Evolutionary conservation across 2,329 filamentous ascomycete species (phyloP).

Genomic region (Pseudovirgaria hyperparasitica): DNA sequence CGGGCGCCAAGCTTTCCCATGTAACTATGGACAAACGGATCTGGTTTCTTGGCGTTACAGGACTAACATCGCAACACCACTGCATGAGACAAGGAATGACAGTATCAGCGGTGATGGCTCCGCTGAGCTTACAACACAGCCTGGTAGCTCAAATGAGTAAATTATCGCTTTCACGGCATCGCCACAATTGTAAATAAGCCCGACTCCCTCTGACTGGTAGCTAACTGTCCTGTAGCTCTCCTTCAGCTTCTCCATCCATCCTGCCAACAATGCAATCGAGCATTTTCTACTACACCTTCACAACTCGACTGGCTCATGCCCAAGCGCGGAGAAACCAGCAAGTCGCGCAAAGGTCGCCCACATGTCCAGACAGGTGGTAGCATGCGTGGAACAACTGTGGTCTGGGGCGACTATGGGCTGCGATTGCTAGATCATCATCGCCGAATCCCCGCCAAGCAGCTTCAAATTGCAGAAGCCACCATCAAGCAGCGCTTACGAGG

Average conservation of each 20-base stretch:
- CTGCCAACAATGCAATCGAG: constrained; percentile 31
- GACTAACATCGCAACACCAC: constrained; percentile 11
- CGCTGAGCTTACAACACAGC: constrained; percentile 22
- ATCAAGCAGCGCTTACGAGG: constrained; percentile 82
- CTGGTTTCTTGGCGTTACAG: no score
- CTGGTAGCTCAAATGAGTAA: constrained; percentile 21
- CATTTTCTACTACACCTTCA: constrained; percentile 59
- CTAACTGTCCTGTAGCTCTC: constrained; percentile 7
- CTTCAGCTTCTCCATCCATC: constrained; percentile 28
- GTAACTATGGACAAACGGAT: no score
- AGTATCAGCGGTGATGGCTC: constrained; percentile 24
- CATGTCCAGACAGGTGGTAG: constrained; percentile 85
- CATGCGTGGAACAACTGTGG: constrained; percentile 81
- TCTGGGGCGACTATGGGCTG: constrained; percentile 92
- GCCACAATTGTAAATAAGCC: constrained; percentile 12
- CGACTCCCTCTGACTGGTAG: constrained; percentile 16
- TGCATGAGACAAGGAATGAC: no score
- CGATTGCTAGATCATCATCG: constrained; percentile 91
- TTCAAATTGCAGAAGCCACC: constrained; percentile 86
- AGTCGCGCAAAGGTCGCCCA: constrained; percentile 77
- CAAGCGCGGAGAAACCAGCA: constrained; percentile 65
- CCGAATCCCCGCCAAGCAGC: constrained; percentile 71
- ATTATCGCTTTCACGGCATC: constrained; percentile 12
- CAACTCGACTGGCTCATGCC: constrained; percentile 69
- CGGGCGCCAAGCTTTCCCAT: no score